phyloP scores from a whole-genome alignment of 1,284 basidiomycete species.

The Veloboletus limbatus region DNA sequence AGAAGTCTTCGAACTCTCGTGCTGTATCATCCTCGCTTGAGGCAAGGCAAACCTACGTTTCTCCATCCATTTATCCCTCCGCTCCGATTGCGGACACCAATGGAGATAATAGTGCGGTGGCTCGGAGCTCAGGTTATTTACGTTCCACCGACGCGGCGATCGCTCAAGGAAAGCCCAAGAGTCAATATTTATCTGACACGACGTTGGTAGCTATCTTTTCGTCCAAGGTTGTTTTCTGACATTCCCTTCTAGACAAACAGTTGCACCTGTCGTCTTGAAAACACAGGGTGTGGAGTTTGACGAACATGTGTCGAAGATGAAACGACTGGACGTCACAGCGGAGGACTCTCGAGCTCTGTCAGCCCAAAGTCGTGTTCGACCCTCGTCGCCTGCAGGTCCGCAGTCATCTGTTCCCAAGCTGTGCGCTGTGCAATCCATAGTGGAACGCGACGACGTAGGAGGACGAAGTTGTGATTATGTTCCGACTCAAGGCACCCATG shows the following conservation, averaged over 20 bases:
- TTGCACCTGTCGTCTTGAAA: neutral
- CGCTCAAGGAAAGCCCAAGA: neutral
- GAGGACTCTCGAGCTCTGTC: neutral
- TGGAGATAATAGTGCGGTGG: neutral
- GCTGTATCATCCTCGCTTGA: neutral
- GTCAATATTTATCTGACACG: neutral
- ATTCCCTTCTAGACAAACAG: conserved; percentile 2
- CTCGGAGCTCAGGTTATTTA: neutral
- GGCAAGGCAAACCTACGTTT: neutral
- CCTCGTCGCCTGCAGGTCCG: neutral
- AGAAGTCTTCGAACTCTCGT: neutral
- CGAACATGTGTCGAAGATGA: neutral
- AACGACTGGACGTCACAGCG: neutral
- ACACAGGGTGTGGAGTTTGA: neutral
- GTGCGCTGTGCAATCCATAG: neutral
- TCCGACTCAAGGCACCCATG: neutral
- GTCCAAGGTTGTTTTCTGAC: conserved; percentile 1
- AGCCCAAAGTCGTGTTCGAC: too few species aligned
- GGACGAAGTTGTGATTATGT: neutral
- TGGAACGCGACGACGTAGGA: neutral
- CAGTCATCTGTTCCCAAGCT: neutral
- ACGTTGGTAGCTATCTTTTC: conserved; percentile 10
- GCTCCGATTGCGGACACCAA: neutral
- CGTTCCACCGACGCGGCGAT: neutral
- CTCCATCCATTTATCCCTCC: conserved; percentile 1